Base-by-base conservation (phyloP, 257 asterid genomes). In the Solanum ossicruentum region DNA sequence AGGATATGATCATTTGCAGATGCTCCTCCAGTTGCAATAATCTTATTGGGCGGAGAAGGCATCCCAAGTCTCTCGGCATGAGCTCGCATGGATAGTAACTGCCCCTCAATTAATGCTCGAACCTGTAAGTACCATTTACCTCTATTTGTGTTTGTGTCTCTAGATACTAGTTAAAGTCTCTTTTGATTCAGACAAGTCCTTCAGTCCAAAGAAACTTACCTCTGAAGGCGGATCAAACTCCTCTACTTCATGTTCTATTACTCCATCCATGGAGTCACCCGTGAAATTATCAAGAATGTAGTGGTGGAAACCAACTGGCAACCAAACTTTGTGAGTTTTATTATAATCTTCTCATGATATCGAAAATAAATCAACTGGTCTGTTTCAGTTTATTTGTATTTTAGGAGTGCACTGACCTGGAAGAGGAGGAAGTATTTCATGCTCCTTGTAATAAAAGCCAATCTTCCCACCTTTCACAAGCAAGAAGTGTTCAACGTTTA, bases 11-110 rank as follows among this genome's bases (percentile, higher is more conserved):
- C 77, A 85, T 96, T 96, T 11, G 93, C 90, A 7, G 98, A 96
- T 71, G 99, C 98, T 88, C 99, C 99, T 85, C 99, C 99, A 0
- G 99, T 96, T 13, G 99, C 99, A 80, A 96, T 95, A 65, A 96
- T 95, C 78, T 95, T 92, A 79, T 92, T 96, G 17, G 99, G 98
- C 61, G 98, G 98, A 78, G 93, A 89, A 87, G 98, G 98, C 97
- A 96, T 92, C 56, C 99, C 98, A 15, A 93, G 92, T 89, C 97
- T 90, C 88, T 96, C 99, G 15, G 97, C 91, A 85, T 96, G 99
- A 75, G 93, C 98, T 51, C 97, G 87, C 97, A 95, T 95, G 4
- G 98, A 95, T 20, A 95, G 94, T 8, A 96, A 88, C 87, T 96
- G 98, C 12, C 99, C 99, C 88, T 96, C 99, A 32, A 96, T 86